Base-by-base conservation (phyloP, 176 grass and related monocot species). In the Hsuehochloa calcarea region DNA sequence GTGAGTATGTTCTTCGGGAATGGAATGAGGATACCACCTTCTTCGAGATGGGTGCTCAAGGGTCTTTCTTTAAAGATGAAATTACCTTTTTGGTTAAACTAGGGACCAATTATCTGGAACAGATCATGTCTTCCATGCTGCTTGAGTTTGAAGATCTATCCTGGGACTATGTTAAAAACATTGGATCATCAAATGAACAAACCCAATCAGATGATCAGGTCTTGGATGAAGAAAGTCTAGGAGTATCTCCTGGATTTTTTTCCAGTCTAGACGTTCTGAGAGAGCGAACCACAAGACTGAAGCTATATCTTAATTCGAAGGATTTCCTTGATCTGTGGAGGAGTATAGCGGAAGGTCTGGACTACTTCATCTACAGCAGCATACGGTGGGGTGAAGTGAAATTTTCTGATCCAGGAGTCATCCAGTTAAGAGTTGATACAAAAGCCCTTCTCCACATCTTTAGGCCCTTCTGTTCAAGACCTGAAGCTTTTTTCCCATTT, bases 271-370 rank as follows among this genome's bases (percentile, higher is more conserved):
- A 94, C 55, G 68, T 90, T 73, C 85, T 98, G 84, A 92, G 85
- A 49, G 83, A 90, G 80, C 87, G 87, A 46, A 92, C 76, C 27
- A 34, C 44, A 31, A 92, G 92, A 50, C 55, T 98, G 86, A 93
- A 89, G 46, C 26, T 71, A 43, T 81, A 71, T 76, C 93, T 98
- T 74, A 98, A 98, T 90, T 87, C 88, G 23, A 93, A 95, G 65
- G 96, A 95, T 83, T 98, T 98, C 88, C 88, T 98, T 81, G 91
- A 98, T 90, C 72, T 95, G 35, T 98, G 93, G 96, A 90, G 96
- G 91, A 95, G 91, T 85, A 88, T 95, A 49, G 96, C 91, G 0
- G 96, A 94, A 87, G 96, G 93, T 22, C 85, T 98, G 0, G 96
- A 98, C 71, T 93, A 95, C 65, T 98, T 72, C 55, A 88, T 98